Percentiles rank a stretch among this genome's conserved stretches.
phyloP scores from a whole-genome alignment of 352 stramenopile genomes.

The Pythium dissotocum region DNA sequence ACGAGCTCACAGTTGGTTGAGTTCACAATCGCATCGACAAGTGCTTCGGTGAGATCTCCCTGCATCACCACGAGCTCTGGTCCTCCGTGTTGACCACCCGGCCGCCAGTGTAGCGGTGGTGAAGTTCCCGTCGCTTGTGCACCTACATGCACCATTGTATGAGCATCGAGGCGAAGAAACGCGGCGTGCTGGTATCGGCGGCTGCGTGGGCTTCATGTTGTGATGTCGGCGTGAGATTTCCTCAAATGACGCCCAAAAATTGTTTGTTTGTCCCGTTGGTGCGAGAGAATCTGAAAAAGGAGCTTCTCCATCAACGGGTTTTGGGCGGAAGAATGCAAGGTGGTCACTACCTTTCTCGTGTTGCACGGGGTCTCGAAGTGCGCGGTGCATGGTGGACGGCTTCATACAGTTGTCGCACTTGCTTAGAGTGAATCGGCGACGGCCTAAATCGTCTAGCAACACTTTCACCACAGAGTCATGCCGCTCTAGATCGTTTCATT shows the following conservation, averaged over 20 bases:
- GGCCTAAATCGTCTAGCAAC: too few species aligned
- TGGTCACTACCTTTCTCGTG: too few species aligned
- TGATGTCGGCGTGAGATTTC: neutral
- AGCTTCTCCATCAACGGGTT: too few species aligned
- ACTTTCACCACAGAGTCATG: too few species aligned
- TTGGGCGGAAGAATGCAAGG: too few species aligned
- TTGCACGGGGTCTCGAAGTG: too few species aligned
- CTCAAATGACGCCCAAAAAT: neutral
- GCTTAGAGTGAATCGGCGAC: too few species aligned
- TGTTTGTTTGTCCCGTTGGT: too few species aligned
- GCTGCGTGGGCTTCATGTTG: neutral
- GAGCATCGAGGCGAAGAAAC: neutral
- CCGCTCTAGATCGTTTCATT: too few species aligned
- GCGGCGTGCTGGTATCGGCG: neutral
- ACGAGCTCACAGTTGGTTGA: constrained; percentile 31
- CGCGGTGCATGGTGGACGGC: too few species aligned
- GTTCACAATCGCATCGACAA: constrained; percentile 48
- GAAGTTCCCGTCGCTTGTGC: too few species aligned
- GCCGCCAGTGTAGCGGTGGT: neutral
- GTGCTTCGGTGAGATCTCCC: constrained; percentile 42
- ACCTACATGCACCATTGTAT: neutral
- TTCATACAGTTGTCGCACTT: too few species aligned
- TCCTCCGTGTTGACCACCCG: neutral
- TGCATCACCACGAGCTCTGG: constrained; percentile 34
- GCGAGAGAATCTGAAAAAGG: neutral